Conservation (phyloP, 1,284 basidiomycete genomes). For the Ganoderma leucocontextum region DNA sequence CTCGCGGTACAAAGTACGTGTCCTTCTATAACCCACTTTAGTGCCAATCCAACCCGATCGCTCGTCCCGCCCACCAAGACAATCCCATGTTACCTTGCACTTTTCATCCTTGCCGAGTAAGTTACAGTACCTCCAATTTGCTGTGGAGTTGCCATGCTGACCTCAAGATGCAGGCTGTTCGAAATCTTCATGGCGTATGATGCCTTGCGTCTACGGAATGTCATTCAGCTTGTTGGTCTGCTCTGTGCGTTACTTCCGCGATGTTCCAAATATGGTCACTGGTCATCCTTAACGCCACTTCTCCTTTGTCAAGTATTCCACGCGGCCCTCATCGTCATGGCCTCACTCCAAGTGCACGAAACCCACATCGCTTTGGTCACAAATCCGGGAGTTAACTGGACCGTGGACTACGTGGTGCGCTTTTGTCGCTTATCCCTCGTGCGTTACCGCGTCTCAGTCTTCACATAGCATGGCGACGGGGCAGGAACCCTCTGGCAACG, state of each 20-base stretch:
- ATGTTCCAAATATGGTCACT: neutral
- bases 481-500: constrained; percentile 50
- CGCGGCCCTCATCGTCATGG: constrained; percentile 72
- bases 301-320: constrained; percentile 68
- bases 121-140: constrained; percentile 31
- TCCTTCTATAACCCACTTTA: neutral
- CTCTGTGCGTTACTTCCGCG: constrained; percentile 54
- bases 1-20: constrained; percentile 60
- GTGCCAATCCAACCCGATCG: constrained; percentile 7
- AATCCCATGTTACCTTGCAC: constrained; percentile 82
- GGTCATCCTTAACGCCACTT: neutral
- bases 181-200: constrained; percentile 79
- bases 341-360: constrained; percentile 78
- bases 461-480: constrained; percentile 44
- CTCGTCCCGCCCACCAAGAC: constrained; percentile 55
- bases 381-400: constrained; percentile 27
- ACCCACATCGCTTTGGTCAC: constrained; percentile 66
- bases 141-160: constrained; percentile 12
- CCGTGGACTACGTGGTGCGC: constrained; percentile 27
- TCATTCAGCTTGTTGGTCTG: constrained; percentile 80
- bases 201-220: constrained; percentile 76
- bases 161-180: constrained; percentile 59
- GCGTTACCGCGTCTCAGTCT: neutral
- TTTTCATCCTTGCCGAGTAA: constrained; percentile 84
- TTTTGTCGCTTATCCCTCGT: neutral